Base-by-base conservation (phyloP, 768 basidiomycete species). In the Podaxis sp. region DNA sequence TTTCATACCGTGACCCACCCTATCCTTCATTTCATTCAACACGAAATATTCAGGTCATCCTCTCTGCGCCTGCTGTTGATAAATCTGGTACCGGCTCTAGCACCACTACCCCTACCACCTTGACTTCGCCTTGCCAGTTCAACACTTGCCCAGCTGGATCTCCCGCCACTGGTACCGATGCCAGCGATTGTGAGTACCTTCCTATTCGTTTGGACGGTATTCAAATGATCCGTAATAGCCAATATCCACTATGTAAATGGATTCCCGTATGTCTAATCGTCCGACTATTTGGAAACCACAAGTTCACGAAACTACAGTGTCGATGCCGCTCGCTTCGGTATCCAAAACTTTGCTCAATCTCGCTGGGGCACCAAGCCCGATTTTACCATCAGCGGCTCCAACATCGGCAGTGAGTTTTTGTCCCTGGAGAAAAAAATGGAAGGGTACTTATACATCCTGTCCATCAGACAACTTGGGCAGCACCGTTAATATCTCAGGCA, bases 321-420 rank as follows among this genome's bases (percentile, higher is more conserved):
- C 33, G 76, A 79, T 55, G 60, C 78, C 1, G 76, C 74, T 19
- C 67, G 70, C 2, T 76, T 67, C 60, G 80, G 83, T 1, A 81
- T 85, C 30, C 75, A 83, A 63, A 81, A 78, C 0, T 69, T 82
- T 15, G 74, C 79, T 0, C 80, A 42, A 22, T 22, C 51, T 12
- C 80, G 0, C 66, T 81, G 79, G 63, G 71, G 71, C 12, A 63
- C 73, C 24, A 67, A 65, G 42, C 76, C 83, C 1, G 82, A 83
- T 59, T 70, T 85, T 33, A 76, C 82, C 7, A 74, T 84, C 28
- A 75, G 74, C 63, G 83, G 83, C 0, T 76, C 80, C 0, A 84
- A 84, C 66, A 74, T 80, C 19, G 79, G 80, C 57, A 75, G 79
- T 78, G 60, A 68, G 78, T 65, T 1, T 30, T 30, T 30, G 6